Evolutionary conservation across 371 early-diverging fungal species (phyloP).

Genomic region (Nosema muscidifuracis): DNA sequence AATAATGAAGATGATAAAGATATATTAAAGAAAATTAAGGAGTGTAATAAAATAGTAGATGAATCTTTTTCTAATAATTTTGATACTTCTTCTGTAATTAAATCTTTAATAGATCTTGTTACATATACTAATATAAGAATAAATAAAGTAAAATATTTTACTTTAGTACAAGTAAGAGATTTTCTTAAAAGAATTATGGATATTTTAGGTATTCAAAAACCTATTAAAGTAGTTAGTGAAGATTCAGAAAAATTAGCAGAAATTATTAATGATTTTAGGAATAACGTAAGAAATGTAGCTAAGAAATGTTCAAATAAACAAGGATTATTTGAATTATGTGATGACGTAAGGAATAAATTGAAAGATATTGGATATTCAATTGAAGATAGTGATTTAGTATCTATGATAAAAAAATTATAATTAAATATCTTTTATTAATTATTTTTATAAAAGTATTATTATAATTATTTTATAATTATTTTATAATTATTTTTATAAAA

Average conservation of each 20-base stretch:
- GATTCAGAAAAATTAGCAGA: constrained; percentile 32
- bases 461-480: too few relatives aligned
- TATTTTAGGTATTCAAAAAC: constrained; percentile 44
- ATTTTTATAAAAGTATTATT: too few relatives aligned
- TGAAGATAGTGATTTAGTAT: constrained; percentile 53
- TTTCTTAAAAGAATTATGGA: constrained; percentile 44
- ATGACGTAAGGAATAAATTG: constrained; percentile 53
- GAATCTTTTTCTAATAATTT: constrained; percentile 82
- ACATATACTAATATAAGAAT: constrained; percentile 67
- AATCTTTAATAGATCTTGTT: constrained; percentile 72
- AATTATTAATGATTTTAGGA: constrained; percentile 53
- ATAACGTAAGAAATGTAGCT: constrained; percentile 46
- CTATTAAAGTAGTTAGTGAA: not conserved
- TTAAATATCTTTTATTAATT: constrained; percentile 43
- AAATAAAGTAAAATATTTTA: not conserved
- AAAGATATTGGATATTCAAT: constrained; percentile 54
- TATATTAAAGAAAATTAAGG: constrained; percentile 9
- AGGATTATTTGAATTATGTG: constrained; percentile 53
- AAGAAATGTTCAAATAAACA: constrained; percentile 29
- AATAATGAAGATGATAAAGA: constrained; percentile 11
- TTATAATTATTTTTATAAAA: too few relatives aligned
- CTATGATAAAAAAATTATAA: constrained; percentile 47
- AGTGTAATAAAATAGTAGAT: constrained; percentile 65
- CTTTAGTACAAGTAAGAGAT: constrained; percentile 23
- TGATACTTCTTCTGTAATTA: constrained; percentile 76